Evolutionary conservation across 495 filamentous ascomycete species (phyloP).

Genomic region (Aspergillus saccharolyticus): DNA sequence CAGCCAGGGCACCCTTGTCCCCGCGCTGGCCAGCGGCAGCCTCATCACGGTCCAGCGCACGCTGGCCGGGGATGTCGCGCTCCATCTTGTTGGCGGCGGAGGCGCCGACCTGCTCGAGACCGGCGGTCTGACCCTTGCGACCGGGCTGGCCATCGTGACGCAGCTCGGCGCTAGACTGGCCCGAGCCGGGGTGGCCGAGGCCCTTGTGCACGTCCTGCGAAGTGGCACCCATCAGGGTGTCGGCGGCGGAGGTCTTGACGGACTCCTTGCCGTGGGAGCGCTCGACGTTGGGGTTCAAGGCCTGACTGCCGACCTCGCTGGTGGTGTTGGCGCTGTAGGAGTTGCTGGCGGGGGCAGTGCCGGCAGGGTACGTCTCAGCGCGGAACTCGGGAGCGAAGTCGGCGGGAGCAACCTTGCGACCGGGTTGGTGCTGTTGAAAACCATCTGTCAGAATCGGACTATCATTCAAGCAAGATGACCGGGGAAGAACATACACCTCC

Average conservation of each 20-base stretch:
- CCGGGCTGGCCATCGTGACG: slow-evolving; percentile 48
- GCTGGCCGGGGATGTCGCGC: slow-evolving; percentile 25
- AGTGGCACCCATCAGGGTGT: slow-evolving; percentile 59
- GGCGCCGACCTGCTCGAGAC: slow-evolving; percentile 52
- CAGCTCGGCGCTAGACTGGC: slow-evolving; percentile 56
- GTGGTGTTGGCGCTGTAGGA: slow-evolving; percentile 56
- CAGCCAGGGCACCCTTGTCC: slow-evolving; percentile 29
- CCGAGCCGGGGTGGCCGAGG: slow-evolving; percentile 55
- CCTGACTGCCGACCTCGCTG: slow-evolving; percentile 41
- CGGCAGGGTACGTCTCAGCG: slow-evolving; percentile 54
- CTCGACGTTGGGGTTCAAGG: slow-evolving; percentile 39
- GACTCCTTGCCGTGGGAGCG: slow-evolving; percentile 40
- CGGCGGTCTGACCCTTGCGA: slow-evolving; percentile 48
- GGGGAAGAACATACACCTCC: slow-evolving; percentile 46
- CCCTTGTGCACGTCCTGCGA: slow-evolving; percentile 57
- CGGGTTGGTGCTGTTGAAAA: slow-evolving; percentile 61
- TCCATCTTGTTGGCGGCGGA: slow-evolving; percentile 27
- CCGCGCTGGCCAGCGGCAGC: slow-evolving; percentile 19
- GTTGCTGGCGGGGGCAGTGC: slow-evolving; percentile 57
- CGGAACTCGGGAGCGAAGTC: slow-evolving; percentile 61
- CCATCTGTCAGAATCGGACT: slow-evolving; percentile 9
- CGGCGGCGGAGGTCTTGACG: slow-evolving; percentile 38
- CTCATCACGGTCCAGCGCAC: slow-evolving; percentile 29
- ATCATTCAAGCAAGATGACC: not conserved
- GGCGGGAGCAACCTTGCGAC: slow-evolving; percentile 50